Evolutionary conservation across 225 moss, liverwort and hornwort species (phyloP), one percentile per base, ranked within the genome.

Genomic region (Polytrichum formosum): DNA sequence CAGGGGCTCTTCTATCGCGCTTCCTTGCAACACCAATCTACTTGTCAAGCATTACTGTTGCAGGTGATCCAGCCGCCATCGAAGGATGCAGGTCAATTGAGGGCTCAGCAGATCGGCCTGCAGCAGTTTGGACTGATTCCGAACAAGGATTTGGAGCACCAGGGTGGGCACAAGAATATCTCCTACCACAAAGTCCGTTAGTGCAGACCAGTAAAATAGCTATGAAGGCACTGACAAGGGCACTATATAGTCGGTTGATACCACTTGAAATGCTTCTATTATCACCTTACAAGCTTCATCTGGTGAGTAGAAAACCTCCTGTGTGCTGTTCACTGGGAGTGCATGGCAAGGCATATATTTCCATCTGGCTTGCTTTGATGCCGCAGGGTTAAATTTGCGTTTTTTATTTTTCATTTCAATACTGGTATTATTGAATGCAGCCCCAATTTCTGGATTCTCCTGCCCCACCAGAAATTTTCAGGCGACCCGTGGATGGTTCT

Each of bases 1-100:
- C 86, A 96, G 95, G 97, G 37, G 94, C 97, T 76, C 73, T 98
- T 19, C 85, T 94, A 61, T 87, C 90, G 61, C 97, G 90, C 77
- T 81, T 92, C 64, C 78, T 98, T 64, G 76, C 79, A 25, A 83
- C 80, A 70, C 97, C 97, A 30, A 65, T 98, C 28, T 94, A 90
- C 70, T 33, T 94, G n/a, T 84, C 91, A 66, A 87, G 91, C 54
- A 68, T 97, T 37, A 83, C 88, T 46, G 78, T 97, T 28, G 88
- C 90, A 69, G 76, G 77, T n/a, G 60, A 74, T 69, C 61, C 69
- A 72, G 74, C 71, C 59, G 76, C 69, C 26, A 66, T 65, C 28
- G 35, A 75, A 55, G 35, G 67, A 35, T 79, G 80, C 81, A 72
- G 53, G 30, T 80, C 70, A 56, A 70, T 67, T 26, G 46, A 66